Conservation (phyloP, 495 filamentous ascomycete genomes). For the Podospora pseudocomata region DNA sequence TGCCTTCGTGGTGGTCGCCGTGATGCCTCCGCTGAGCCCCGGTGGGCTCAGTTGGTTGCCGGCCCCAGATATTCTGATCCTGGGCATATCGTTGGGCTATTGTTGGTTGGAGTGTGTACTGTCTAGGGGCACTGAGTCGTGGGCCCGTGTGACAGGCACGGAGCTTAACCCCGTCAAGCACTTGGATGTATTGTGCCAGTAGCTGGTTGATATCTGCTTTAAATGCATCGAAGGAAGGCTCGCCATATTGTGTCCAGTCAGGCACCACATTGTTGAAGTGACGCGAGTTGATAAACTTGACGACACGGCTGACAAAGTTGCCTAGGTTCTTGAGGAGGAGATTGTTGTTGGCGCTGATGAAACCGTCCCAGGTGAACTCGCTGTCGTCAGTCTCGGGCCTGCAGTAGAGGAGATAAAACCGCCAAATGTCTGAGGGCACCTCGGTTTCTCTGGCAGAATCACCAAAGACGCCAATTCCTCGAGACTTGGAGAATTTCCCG, state of each 20-base stretch:
- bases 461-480: constrained; percentile 82
- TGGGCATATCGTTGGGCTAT: too few species aligned
- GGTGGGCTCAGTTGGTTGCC: too few species aligned
- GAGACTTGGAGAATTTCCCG: constrained; percentile 88
- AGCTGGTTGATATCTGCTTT: constrained; percentile 23
- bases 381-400: constrained; percentile 82
- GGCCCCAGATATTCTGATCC: too few species aligned
- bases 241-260: constrained; percentile 46
- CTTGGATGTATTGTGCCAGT: constrained; percentile 61
- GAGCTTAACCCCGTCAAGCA: constrained; percentile 69
- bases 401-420: constrained; percentile 80
- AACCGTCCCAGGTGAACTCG: constrained; percentile 76
- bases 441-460: constrained; percentile 79
- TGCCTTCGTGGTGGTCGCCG: too few species aligned
- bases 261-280: constrained; percentile 60
- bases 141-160: too few species aligned
- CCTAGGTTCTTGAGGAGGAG: constrained; percentile 81
- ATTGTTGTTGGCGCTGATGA: constrained; percentile 80
- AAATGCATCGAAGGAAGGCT: constrained; percentile 22
- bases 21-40: too few species aligned
- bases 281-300: constrained; percentile 78
- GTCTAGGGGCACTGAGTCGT: too few species aligned
- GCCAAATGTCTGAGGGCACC: constrained; percentile 77
- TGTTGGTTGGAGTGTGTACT: too few species aligned
- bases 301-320: constrained; percentile 83